Evolutionary conservation across 768 basidiomycete genomes (phyloP), one percentile per base, ranked within the genome.

Genomic region (Auricularia auricula-judae): DNA sequence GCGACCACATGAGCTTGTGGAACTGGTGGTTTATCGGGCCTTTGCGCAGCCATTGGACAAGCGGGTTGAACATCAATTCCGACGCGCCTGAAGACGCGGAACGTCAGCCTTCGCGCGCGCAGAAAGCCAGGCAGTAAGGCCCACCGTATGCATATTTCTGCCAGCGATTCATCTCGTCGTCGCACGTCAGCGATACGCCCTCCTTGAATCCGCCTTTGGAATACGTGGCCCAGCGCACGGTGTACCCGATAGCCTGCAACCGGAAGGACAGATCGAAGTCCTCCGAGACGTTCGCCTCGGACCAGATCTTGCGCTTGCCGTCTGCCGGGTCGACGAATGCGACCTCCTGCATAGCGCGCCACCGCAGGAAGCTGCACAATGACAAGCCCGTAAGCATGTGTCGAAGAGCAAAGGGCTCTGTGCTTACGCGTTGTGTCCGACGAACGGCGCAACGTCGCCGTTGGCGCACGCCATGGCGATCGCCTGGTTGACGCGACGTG

Each of bases 301-400:
- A 89, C 91, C 91, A 93, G 63, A 91, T 84, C 77, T 89, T 90
- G 73, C 75, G 81, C 39, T 82, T 71, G 1, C 82, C 83, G 70
- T 89, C 88, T 3, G 75, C 82, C 3, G 77, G 72, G 69, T 93
- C 89, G 54, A 86, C 72, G 65, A 89, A 88, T 21, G 88, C 83
- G 0, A 89, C 89, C 65, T 94, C 93, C 73, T 95, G 93, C 29
- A 94, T 77, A 1, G 93, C 93, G 2, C 85, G 84, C 93, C 93
- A 95, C 21, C 92, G 85, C 60, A 95, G 78, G 74, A 94, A 96
- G 10, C 39, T 42, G 39, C 12, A 42, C 8, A 7, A 5, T 14
- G 39, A 42, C 12, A 29, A 29, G 29, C 29, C 29, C 29, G 2
- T 29, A 29, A 29, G 29, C 29, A 29, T 29, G 29, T 29, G 29